phyloP scores from a whole-genome alignment of 139 green algal species.

The Ulvella scutata region DNA sequence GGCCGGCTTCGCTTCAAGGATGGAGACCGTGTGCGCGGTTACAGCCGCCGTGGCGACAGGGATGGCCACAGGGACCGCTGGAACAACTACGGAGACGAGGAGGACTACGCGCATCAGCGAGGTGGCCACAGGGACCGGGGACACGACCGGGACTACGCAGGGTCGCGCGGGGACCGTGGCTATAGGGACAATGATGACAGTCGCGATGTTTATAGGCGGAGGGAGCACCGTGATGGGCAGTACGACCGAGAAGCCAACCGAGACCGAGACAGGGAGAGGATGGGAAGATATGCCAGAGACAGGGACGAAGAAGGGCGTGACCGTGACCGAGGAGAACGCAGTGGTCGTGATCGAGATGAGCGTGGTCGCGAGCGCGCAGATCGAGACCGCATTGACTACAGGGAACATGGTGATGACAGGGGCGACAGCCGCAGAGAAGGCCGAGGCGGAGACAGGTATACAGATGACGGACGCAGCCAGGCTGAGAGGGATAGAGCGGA shows the following conservation, averaged over 20 bases:
- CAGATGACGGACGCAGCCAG: background rate
- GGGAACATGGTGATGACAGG: background rate
- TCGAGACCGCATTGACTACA: background rate
- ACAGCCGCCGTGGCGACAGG: background rate
- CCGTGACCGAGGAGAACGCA: background rate
- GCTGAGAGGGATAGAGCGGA: constrained; percentile 12
- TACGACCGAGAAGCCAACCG: background rate
- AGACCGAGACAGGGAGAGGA: background rate
- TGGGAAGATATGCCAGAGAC: background rate
- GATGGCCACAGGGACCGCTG: constrained; percentile 8
- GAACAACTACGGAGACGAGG: background rate
- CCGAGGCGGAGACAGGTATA: background rate
- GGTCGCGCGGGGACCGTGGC: background rate
- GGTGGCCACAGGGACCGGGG: constrained; percentile 9
- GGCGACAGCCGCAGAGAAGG: background rate
- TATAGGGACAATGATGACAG: background rate
- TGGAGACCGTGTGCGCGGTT: background rate
- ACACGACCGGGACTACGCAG: background rate
- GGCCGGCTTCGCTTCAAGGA: constrained; percentile 5
- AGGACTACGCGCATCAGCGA: constrained; percentile 2
- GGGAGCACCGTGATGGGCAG: background rate
- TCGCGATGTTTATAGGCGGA: background rate
- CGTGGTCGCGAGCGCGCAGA: too few relatives aligned
- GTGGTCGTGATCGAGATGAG: background rate
- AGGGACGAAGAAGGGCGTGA: background rate